Conservation (phyloP, 2,329 filamentous ascomycete genomes). For the Fusarium devonianum region DNA sequence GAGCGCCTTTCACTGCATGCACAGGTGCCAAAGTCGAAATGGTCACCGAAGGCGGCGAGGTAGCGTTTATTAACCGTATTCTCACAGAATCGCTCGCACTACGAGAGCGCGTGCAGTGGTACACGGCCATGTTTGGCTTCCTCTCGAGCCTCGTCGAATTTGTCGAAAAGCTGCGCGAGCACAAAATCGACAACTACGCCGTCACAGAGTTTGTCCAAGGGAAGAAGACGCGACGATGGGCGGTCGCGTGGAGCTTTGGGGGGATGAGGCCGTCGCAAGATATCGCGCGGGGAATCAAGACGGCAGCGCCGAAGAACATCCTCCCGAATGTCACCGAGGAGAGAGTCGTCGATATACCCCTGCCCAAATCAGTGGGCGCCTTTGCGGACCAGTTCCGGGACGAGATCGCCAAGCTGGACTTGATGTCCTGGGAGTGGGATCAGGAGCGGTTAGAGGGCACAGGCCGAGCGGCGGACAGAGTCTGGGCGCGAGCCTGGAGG, state of each 20-base stretch:
- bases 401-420: slow-evolving; percentile 62
- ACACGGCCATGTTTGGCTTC: slow-evolving; percentile 90
- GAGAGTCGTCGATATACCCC: slow-evolving; percentile 56
- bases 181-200: slow-evolving; percentile 77
- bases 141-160: slow-evolving; percentile 70
- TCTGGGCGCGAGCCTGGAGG: slow-evolving; percentile 80
- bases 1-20: slow-evolving; percentile 73
- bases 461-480: slow-evolving; percentile 72
- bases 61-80: slow-evolving; percentile 75
- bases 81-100: slow-evolving; percentile 72
- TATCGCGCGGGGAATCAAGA: slow-evolving; percentile 54
- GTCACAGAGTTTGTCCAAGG: slow-evolving; percentile 82
- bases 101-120: slow-evolving; percentile 76
- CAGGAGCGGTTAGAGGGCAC: slow-evolving; percentile 59
- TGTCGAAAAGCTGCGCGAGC: slow-evolving; percentile 64
- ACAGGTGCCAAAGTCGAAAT: slow-evolving; percentile 86
- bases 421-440: slow-evolving; percentile 71
- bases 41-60: slow-evolving; percentile 81
- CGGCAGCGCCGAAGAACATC: slow-evolving; percentile 50
- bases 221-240: slow-evolving; percentile 83
- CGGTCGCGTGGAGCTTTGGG: slow-evolving; percentile 84
- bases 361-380: slow-evolving; percentile 49
- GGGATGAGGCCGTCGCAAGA: slow-evolving; percentile 66
- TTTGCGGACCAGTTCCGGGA: slow-evolving; percentile 49
- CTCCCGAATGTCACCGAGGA: slow-evolving; percentile 54